These are phyloP conservation scores for Acacia melanoxylon DNA, from an alignment of 306 rosid genomes.

Conservation along the genomic window DNA sequence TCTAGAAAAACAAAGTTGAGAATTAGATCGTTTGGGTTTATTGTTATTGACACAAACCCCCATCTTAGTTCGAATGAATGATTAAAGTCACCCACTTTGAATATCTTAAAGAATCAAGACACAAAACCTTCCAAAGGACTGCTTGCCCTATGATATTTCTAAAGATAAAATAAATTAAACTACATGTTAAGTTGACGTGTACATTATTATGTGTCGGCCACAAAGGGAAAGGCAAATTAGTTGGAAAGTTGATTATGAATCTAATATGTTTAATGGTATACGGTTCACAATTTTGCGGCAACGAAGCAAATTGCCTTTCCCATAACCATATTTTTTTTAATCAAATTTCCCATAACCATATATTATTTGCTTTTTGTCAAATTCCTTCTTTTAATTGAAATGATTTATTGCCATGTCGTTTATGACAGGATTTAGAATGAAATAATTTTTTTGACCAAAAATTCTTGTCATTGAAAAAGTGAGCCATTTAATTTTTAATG, in stretches of 20 bases:
- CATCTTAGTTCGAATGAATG: no score
- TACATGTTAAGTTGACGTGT: neutral
- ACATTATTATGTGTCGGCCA: neutral
- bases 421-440: neutral
- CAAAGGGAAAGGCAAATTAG: constrained; percentile 23
- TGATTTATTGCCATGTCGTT: neutral
- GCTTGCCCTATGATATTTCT: no score
- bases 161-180: no score
- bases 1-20: no score
- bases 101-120: no score
- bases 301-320: constrained; percentile 32
- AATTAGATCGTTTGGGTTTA: no score
- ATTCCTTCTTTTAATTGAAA: constrained; percentile 1
- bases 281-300: constrained; percentile 44
- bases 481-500: neutral
- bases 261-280: neutral
- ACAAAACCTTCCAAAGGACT: no score
- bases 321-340: constrained; percentile 10
- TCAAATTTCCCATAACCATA: no score
- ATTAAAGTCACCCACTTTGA: no score
- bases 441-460: neutral
- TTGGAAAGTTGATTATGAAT: constrained; percentile 25
- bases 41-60: no score
- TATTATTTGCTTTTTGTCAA: no score
- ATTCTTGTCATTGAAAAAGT: neutral